Percentiles rank a stretch among this genome's conserved stretches.
phyloP scores from a whole-genome alignment of 176 grass and related monocot genomes.

The Aegilops tauschii region DNA sequence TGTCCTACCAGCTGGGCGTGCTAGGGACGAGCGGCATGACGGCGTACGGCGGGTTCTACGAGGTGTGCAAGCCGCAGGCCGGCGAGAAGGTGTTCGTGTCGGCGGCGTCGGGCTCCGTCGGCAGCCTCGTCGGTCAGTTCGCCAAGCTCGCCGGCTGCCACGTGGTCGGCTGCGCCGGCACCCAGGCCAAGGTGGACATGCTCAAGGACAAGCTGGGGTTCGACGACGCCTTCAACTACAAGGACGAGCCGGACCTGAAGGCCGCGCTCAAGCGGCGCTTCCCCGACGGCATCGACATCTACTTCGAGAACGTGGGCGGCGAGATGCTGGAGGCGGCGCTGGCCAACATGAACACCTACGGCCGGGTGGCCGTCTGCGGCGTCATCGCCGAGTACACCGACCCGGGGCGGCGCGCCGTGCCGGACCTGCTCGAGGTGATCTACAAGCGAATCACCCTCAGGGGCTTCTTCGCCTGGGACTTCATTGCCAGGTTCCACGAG shows the following conservation, averaged over 20 bases:
- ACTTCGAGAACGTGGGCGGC: constrained; percentile 50
- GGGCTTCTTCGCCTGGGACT: constrained; percentile 49
- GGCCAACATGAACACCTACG: constrained; percentile 57
- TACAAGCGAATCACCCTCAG: constrained; percentile 63
- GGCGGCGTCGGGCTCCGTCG: constrained; percentile 57
- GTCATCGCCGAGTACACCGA: constrained; percentile 57
- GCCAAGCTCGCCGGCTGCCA: constrained; percentile 60
- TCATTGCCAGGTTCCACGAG: constrained; percentile 25
- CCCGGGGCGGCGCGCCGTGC: neutral
- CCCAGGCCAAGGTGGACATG: constrained; percentile 30
- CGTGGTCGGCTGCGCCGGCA: constrained; percentile 60
- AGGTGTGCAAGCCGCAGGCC: neutral
- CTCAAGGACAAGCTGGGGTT: constrained; percentile 58
- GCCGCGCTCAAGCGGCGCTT: constrained; percentile 47
- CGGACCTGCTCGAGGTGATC: constrained; percentile 39
- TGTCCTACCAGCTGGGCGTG: constrained; percentile 29
- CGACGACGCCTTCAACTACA: constrained; percentile 69
- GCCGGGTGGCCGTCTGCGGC: constrained; percentile 49
- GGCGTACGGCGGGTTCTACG: constrained; percentile 17
- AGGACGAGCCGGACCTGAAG: constrained; percentile 50
- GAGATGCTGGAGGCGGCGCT: constrained; percentile 51
- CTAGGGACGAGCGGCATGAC: constrained; percentile 42
- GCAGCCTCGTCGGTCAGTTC: constrained; percentile 63
- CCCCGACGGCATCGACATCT: constrained; percentile 60
- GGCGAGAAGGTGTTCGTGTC: constrained; percentile 56